phyloP scores from a whole-genome alignment of 2,329 filamentous ascomycete species.

The Colletotrichum abscissum region DNA sequence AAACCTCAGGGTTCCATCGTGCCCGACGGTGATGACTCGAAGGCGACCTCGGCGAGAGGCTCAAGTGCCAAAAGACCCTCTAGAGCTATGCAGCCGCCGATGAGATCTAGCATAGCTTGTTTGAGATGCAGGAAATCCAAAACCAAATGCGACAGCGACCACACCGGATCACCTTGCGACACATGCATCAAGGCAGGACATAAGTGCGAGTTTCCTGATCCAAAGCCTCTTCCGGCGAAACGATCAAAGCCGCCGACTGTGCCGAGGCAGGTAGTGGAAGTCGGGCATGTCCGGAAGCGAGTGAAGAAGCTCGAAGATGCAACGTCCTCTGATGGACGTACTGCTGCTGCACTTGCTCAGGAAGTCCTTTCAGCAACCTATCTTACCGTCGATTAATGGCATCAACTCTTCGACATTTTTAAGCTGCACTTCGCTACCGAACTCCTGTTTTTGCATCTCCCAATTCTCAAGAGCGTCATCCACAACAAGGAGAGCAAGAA shows the following conservation, averaged over 20 bases:
- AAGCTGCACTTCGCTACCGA: conserved; percentile 78
- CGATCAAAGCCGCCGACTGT: conserved; percentile 51
- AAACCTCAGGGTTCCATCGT: conserved; percentile 32
- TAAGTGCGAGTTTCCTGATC: conserved; percentile 77
- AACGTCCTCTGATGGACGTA: conserved; percentile 50
- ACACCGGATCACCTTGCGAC: conserved; percentile 68
- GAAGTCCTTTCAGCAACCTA: conserved; percentile 72
- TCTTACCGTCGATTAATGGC: conserved; percentile 74
- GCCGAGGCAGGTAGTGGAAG: conserved; percentile 54
- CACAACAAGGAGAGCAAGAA: conserved; percentile 50
- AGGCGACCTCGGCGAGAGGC: conserved; percentile 1
- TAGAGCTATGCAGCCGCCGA: conserved; percentile 60
- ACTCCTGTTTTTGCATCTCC: conserved; percentile 76
- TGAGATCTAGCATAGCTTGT: conserved; percentile 86
- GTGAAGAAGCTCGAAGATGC: conserved; percentile 56
- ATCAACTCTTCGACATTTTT: conserved; percentile 76
- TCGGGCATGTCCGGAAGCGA: conserved; percentile 61
- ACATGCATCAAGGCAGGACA: conserved; percentile 78
- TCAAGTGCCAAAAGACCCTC: conserved; percentile 47
- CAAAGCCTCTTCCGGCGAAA: conserved; percentile 49
- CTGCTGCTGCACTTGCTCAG: conserved; percentile 54
- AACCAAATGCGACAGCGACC: conserved; percentile 87
- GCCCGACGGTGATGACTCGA: conserved; percentile 42
- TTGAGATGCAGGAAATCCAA: conserved; percentile 81
- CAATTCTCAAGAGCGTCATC: conserved; percentile 68